Base-by-base conservation (phyloP, 768 basidiomycete genomes). In the Naganishia randhawae region DNA sequence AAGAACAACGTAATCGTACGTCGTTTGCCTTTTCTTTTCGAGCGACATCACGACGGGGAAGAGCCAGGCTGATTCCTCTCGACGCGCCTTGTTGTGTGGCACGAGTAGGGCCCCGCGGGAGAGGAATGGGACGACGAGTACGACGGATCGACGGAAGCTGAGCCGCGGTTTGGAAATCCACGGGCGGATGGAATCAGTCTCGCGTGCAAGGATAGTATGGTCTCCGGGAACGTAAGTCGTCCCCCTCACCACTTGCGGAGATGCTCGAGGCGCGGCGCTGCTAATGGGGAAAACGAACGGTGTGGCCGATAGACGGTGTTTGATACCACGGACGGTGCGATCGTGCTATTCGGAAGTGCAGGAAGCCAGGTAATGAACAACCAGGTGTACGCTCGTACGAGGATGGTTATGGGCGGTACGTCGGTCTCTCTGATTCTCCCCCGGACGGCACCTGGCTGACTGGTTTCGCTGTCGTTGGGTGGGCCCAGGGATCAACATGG, bases 61-160 rank as follows among this genome's bases (percentile, higher is more conserved):
- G n/a, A 48, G 45, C 13, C 19, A 48, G 45, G 45, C 4, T n/a
- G 10, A 41, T n/a, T 14, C 8, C 57, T 53, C 13, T 11, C 31
- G 33, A 22, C 32, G 4, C 37, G 2, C 32, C n/a, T 4, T 22
- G 6, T 37, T 1, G 31, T 22, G 1, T 9, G 33, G 9, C 25
- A 1, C 31, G 10, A 48, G 1, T 29, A 80, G 80, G 80, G 80
- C 2, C 80, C 80, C 1, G 76, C 75, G 33, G 80, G 80, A 13
- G 80, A 81, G 65, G 80, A 81, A 69, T 80, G 80, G 79, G 80
- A 81, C 65, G 73, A 76, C 45, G 75, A 75, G 5, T 81, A 81
- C 54, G 80, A 81, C 66, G 80, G 80, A 0, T 51, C 68, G 1
- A 57, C 65, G 11, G 76, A 77, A 42, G 66, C 64, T 16, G 66